Evolutionary conservation across 2,329 filamentous ascomycete species (phyloP).

Genomic region (Penicillium sp.): DNA sequence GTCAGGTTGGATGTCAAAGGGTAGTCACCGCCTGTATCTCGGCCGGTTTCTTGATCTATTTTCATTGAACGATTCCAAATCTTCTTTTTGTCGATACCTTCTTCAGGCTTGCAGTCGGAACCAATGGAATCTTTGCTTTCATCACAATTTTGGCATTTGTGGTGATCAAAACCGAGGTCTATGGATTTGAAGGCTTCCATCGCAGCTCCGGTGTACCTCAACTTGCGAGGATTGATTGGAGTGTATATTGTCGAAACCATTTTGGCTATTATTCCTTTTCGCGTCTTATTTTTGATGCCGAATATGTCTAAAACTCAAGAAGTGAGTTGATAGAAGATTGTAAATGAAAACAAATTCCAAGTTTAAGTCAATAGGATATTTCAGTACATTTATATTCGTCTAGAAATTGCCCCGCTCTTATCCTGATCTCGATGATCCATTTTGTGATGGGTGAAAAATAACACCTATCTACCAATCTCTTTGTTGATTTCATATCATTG

Average conservation of each 20-base stretch:
- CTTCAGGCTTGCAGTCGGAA: not conserved
- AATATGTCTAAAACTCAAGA: too few relatives aligned
- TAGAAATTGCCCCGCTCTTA: too few relatives aligned
- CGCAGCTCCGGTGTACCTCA: not conserved
- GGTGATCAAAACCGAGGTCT: not conserved
- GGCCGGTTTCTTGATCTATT: not conserved
- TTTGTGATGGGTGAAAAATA: too few relatives aligned
- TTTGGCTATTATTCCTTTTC: not conserved
- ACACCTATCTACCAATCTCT: too few relatives aligned
- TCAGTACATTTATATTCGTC: too few relatives aligned
- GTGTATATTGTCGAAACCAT: not conserved
- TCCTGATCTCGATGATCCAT: too few relatives aligned
- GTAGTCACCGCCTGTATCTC: not conserved
- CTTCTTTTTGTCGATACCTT: not conserved
- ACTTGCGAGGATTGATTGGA: not conserved
- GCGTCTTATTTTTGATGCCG: too few relatives aligned
- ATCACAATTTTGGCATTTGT: not conserved
- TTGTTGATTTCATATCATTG: too few relatives aligned
- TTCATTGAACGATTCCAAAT: not conserved
- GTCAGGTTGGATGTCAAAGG: not conserved
- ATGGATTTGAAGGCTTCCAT: not conserved
- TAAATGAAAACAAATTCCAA: too few relatives aligned
- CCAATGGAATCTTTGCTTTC: not conserved
- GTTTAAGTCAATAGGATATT: too few relatives aligned
- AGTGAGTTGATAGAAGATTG: too few relatives aligned